Percentiles rank a stretch among this genome's conserved stretches.
Conservation (phyloP, 495 filamentous ascomycete genomes). For the Aspergillus taichungensis region DNA sequence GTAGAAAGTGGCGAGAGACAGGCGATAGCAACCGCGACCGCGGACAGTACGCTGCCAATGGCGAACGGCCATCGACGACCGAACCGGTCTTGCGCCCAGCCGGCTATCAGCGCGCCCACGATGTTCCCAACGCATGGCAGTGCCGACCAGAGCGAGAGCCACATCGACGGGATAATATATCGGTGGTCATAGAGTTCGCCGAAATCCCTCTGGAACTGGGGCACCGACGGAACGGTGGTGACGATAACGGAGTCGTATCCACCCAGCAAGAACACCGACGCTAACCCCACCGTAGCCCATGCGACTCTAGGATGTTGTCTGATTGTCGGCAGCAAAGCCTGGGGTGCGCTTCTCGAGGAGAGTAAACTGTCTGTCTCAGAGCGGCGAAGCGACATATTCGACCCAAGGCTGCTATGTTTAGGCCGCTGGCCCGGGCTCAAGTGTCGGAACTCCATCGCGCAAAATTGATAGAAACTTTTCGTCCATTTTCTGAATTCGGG, state of each 20-base stretch:
- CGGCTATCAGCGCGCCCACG: constrained; percentile 28
- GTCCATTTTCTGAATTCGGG: too few species aligned
- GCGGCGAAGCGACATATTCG: too few species aligned
- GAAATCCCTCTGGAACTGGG: constrained; percentile 26
- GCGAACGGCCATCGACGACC: constrained; percentile 31
- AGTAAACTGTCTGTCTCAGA: too few species aligned
- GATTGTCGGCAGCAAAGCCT: too few species aligned
- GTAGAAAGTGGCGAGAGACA: constrained; percentile 22
- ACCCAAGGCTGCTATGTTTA: too few species aligned
- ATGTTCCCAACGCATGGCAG: constrained; percentile 30
- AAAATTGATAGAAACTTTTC: too few species aligned
- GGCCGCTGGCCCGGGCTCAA: too few species aligned
- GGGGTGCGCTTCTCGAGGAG: too few species aligned
- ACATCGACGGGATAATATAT: constrained; percentile 38
- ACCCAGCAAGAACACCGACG: constrained; percentile 32
- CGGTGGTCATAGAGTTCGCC: not conserved
- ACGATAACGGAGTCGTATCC: constrained; percentile 42
- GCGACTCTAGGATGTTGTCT: too few species aligned
- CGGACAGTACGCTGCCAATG: constrained; percentile 26
- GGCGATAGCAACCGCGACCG: constrained; percentile 29
- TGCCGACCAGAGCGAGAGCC: constrained; percentile 38
- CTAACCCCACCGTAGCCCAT: constrained; percentile 11
- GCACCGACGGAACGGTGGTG: constrained; percentile 35
- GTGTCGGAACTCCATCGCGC: too few species aligned
- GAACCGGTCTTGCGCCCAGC: constrained; percentile 30